Evolutionary conservation across 306 rosid species (phyloP), one percentile per base, ranked within the genome.

Genomic region (Aeschynomene evenia): DNA sequence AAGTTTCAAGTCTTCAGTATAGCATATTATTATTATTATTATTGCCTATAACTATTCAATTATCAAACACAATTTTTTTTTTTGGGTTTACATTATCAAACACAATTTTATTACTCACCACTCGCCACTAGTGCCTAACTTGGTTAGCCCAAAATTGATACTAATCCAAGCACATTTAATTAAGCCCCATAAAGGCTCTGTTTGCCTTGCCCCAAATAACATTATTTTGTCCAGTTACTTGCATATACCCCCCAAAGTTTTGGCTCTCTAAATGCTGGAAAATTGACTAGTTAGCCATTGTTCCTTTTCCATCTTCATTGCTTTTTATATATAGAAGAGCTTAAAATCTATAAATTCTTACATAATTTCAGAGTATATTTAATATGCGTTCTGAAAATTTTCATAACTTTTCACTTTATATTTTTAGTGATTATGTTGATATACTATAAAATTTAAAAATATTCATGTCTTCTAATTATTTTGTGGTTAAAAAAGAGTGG

Each of bases 41-140:
- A 65, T 49, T 67, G 83, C 82, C 86, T 58, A n/a, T n/a, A 80
- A 78, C 84, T 33, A n/a, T 26, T 79, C 54, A 59, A 55, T 68
- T 36, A 77, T 66, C 14, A 63, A 54, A 3, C n/a, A n/a, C n/a
- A n/a, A n/a, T n/a, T n/a, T n/a, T n/a, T n/a, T n/a, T n/a, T n/a
- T n/a, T n/a, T n/a, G n/a, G n/a, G n/a, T n/a, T n/a, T n/a, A n/a
- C n/a, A n/a, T n/a, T n/a, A n/a, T n/a, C n/a, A n/a, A n/a, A n/a
- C n/a, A n/a, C n/a, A 4, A 45, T 11, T 55, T 72, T 13, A 67
- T 80, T 3, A 75, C 40, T 51, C 40, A 20, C 59, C 74, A 43
- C 45, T 60, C 42, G 15, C 43, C 72, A 21, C 0, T 73, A n/a
- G n/a, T n/a, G 79, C 91, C 96, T 73, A 92, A 92, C 85, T 89